Base-by-base conservation (phyloP, 441 rosid genomes). In the Mallotus japonicus region DNA sequence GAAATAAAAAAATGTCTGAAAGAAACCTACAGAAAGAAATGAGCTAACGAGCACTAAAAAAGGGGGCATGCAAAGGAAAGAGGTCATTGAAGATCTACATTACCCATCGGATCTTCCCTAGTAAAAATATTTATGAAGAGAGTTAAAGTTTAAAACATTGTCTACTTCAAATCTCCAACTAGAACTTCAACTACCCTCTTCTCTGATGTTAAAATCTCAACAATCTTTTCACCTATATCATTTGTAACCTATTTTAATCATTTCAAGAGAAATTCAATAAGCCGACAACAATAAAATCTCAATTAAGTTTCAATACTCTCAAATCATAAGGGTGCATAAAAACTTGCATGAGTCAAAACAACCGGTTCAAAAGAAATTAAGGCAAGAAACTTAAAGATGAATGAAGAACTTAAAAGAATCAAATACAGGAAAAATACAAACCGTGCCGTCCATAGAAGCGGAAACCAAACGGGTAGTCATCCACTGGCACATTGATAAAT, bases 401-500 rank as follows among this genome's bases (percentile, higher is more conserved):
- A 47, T 47, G 61, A 47, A 13, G 19, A 32, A 76, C 78, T 32
- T 34, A 44, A 50, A 42, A 55, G 47, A 20, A 63, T 15, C 66
- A 19, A 51, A 32, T 8, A 28, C 4, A 66, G 68, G 47, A 40
- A 60, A 80, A 78, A 58, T 60, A 87, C 98, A 70, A 67, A 95
- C 99, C 87, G 84, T 82, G 79, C 98, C 98, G 85, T 95, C 99
- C 61, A 73, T 76, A 9, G 99, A 90, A 78, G 99, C 96, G 53
- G 99, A 92, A 76, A 83, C 98, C 80, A 92, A 84, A 70, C 90
- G 87, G 53, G 92, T 86, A 55, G 82, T 87, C 95, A 88, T 89
- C 96, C 93, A 92, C 71, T 91, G 96, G 78, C 92, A 92, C 92
- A 95, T 90, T 40, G 98, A 91, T 75, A 95, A 78, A 79, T 89